Evolutionary conservation across 2,329 filamentous ascomycete genomes (phyloP).

Genomic region (Cadophora sp.): DNA sequence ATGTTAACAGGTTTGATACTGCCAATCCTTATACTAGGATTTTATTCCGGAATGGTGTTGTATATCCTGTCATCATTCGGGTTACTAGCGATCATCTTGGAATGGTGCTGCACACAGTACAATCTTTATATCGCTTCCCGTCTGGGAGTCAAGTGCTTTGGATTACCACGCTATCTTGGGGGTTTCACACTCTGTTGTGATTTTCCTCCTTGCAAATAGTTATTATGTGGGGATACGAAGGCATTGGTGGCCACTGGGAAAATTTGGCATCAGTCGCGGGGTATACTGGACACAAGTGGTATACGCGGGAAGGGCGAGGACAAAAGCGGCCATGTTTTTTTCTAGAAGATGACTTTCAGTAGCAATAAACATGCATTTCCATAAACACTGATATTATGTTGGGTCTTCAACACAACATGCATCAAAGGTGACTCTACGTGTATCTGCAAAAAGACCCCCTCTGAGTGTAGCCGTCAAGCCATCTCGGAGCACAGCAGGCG

Average conservation of each 20-base stretch:
- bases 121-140: background rate
- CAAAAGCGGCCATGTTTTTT: too few relatives aligned
- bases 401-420: too few relatives aligned
- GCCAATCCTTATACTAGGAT: background rate
- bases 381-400: too few relatives aligned
- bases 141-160: background rate
- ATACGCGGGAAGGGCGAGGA: too few relatives aligned
- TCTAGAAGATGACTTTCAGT: too few relatives aligned
- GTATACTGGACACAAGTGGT: too few relatives aligned
- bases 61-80: too few relatives aligned
- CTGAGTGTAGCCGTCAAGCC: too few relatives aligned
- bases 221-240: background rate
- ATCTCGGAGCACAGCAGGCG: too few relatives aligned
- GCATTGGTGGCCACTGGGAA: background rate
- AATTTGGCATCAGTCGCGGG: background rate
- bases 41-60: background rate
- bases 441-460: too few relatives aligned
- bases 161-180: background rate
- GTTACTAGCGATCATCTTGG: background rate
- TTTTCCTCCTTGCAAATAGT: background rate
- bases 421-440: too few relatives aligned
- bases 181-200: background rate
- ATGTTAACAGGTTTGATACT: background rate
- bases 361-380: too few relatives aligned
- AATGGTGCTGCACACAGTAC: background rate